These are phyloP conservation scores for Neoboletus subvelutipes DNA, from an alignment of 768 basidiomycete genomes.

Conservation along the genomic window DNA sequence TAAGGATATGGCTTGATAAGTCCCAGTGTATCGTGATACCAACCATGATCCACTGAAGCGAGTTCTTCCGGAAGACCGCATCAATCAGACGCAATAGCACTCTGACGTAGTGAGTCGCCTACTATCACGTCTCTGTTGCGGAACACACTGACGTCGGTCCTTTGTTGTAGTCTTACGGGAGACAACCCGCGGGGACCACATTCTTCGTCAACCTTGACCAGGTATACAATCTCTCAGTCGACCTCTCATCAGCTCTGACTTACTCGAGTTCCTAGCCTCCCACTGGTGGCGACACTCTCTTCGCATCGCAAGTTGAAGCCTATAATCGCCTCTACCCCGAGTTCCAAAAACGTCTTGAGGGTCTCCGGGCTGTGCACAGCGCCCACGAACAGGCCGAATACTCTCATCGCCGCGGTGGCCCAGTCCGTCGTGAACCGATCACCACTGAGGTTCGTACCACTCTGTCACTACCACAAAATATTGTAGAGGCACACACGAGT, in stretches of 20 bases:
- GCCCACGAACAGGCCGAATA: conserved; percentile 52
- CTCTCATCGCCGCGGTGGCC: conserved; percentile 23
- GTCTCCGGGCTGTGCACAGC: conserved; percentile 55
- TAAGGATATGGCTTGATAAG: neutral
- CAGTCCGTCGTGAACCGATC: neutral
- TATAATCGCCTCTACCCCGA: conserved; percentile 56
- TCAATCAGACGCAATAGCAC: neutral
- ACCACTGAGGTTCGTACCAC: neutral
- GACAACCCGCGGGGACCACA: conserved; percentile 53
- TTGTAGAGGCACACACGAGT: neutral
- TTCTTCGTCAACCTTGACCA: conserved; percentile 58
- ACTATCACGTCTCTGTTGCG: neutral
- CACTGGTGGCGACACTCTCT: conserved; percentile 55
- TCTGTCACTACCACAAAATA: neutral
- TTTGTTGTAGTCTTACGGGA: conserved; percentile 47
- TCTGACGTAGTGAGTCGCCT: neutral
- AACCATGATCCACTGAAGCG: conserved; percentile 38
- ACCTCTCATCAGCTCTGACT: neutral
- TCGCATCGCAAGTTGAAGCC: conserved; percentile 56
- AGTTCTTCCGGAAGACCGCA: neutral
- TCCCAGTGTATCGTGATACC: conserved; percentile 35
- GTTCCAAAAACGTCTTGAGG: conserved; percentile 57
- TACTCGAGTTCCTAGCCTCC: conserved; percentile 22
- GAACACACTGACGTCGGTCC: neutral
- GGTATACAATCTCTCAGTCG: conserved; percentile 12